Evolutionary conservation across 177 flowering plant genomes (phyloP).

Genomic region (Telopea speciosissima): DNA sequence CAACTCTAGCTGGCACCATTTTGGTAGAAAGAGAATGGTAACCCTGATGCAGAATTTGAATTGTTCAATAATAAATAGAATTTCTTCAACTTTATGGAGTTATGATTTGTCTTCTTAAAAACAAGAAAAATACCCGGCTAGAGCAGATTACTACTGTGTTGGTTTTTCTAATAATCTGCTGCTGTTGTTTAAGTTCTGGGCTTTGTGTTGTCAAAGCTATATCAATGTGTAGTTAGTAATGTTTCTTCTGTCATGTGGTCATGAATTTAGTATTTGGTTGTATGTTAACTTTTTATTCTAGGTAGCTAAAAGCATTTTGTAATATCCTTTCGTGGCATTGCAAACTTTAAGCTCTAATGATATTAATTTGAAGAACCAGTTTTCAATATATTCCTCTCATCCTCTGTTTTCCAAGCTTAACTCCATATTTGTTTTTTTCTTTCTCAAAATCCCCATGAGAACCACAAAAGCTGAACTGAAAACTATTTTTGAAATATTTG

Average conservation of each 20-base stretch:
- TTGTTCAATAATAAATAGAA: neutral
- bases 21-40: slow-evolving; percentile 95
- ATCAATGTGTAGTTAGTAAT: neutral
- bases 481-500: neutral
- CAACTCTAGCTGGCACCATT: slow-evolving; percentile 86
- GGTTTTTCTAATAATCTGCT: too few species aligned
- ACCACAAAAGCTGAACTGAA: neutral
- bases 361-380: too few species aligned
- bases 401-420: neutral
- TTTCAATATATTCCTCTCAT: too few species aligned
- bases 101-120: neutral
- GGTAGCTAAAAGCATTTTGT: neutral
- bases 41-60: neutral
- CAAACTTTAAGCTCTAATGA: neutral
- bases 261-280: too few species aligned
- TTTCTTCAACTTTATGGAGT: neutral
- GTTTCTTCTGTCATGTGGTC: neutral
- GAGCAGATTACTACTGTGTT: neutral
- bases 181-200: too few species aligned
- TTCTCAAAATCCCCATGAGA: neutral
- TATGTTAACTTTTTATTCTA: too few species aligned
- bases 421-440: too few species aligned
- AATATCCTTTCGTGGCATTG: neutral
- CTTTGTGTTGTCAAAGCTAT: neutral
- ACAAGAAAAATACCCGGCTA: neutral